phyloP scores from a whole-genome alignment of 2,329 filamentous ascomycete species.

The Xylaria sp. region DNA sequence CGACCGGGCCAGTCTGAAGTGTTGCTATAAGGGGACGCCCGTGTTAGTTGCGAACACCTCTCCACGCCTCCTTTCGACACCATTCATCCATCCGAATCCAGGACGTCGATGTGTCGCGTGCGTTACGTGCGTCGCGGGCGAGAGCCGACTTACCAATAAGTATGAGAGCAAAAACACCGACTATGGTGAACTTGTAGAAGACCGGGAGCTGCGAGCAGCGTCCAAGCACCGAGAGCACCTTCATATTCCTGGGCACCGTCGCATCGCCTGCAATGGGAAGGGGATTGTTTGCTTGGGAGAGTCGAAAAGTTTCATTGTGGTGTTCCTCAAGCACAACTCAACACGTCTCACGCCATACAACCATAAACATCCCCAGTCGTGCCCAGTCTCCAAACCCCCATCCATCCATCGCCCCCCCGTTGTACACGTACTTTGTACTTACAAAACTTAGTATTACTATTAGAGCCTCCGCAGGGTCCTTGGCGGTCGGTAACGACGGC shows the following conservation, averaged over 20 bases:
- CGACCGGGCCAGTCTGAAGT: constrained; percentile 41
- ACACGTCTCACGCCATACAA: no score
- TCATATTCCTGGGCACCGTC: constrained; percentile 32
- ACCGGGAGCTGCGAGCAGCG: constrained; percentile 42
- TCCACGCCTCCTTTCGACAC: no score
- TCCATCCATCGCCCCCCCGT: no score
- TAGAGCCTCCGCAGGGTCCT: constrained; percentile 15
- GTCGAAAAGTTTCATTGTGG: constrained; percentile 17
- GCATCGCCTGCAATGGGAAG: constrained; percentile 29
- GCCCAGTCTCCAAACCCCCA: no score
- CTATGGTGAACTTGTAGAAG: constrained; percentile 42
- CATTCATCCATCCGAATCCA: no score
- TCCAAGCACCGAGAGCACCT: constrained; percentile 37
- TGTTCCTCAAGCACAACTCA: not conserved
- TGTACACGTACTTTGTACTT: not conserved
- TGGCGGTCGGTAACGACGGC: constrained; percentile 36
- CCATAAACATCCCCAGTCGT: not conserved
- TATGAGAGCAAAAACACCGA: constrained; percentile 40
- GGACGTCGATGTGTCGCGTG: not conserved
- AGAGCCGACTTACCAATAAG: constrained; percentile 38
- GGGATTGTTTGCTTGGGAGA: constrained; percentile 12
- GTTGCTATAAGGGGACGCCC: constrained; percentile 29
- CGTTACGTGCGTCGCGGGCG: not conserved
- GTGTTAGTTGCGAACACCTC: constrained; percentile 9
- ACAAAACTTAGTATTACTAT: not conserved